Conservation (phyloP, 441 rosid species). For the Populus hybrid region DNA sequence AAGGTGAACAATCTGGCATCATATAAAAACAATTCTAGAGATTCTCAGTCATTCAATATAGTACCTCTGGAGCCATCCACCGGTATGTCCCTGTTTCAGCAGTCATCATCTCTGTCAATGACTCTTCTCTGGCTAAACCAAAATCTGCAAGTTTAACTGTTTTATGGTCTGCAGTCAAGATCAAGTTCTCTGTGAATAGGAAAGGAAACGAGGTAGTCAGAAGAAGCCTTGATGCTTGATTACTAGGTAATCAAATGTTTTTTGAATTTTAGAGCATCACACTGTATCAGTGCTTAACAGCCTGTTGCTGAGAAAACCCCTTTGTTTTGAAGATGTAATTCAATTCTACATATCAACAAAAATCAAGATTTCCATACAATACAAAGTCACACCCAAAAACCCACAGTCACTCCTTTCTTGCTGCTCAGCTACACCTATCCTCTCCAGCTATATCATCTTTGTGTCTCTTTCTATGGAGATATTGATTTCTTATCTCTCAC, state of each 20-base stretch:
- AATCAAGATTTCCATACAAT: neutral
- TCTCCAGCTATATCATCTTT: neutral
- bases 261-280: neutral
- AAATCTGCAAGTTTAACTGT: slow-evolving; percentile 93
- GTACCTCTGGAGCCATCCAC: slow-evolving; percentile 99
- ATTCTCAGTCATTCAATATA: neutral
- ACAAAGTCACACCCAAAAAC: neutral
- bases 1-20: slow-evolving; percentile 7
- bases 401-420: neutral
- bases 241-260: neutral
- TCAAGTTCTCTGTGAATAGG: slow-evolving; percentile 67
- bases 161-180: slow-evolving; percentile 75
- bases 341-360: neutral
- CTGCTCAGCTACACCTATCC: neutral
- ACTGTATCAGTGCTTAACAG: neutral
- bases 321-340: neutral
- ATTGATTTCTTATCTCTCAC: neutral
- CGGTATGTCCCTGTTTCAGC: slow-evolving; percentile 97
- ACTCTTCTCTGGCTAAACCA: slow-evolving; percentile 98
- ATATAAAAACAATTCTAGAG: neutral
- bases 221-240: neutral
- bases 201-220: slow-evolving; percentile 5
- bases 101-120: slow-evolving; percentile 97
- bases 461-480: neutral
- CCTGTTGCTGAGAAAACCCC: neutral